Percentiles rank a stretch among this genome's conserved stretches.
Evolutionary conservation across 2,329 filamentous ascomycete genomes (phyloP).

Genomic region (Neocucurbitaria cava): DNA sequence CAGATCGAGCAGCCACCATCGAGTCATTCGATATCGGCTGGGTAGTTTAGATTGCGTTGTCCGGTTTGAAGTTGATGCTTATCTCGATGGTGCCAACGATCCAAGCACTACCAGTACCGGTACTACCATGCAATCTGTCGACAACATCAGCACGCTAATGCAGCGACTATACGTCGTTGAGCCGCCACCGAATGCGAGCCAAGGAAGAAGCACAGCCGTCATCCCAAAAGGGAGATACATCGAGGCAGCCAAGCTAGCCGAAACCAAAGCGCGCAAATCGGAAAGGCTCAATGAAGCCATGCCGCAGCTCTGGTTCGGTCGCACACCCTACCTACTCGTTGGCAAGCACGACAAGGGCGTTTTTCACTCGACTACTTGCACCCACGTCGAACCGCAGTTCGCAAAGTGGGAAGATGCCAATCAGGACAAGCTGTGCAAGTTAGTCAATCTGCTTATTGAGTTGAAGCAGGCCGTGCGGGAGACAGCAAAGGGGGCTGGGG

Average conservation of each 20-base stretch:
- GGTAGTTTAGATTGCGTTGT: slow-evolving; percentile 23
- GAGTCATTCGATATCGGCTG: slow-evolving; percentile 26
- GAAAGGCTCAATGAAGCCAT: slow-evolving; percentile 7
- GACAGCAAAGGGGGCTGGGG: slow-evolving; percentile 7
- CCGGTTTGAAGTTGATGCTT: slow-evolving; percentile 30
- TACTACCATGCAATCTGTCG: slow-evolving; percentile 4
- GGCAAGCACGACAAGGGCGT: slow-evolving; percentile 20
- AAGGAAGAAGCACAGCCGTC: neutral
- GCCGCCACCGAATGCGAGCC: neutral
- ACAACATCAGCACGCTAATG: slow-evolving; percentile 6
- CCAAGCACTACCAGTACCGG: slow-evolving; percentile 3
- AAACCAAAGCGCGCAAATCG: slow-evolving; percentile 21
- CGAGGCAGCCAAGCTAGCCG: slow-evolving; percentile 14
- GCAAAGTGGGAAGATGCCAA: slow-evolving; percentile 21
- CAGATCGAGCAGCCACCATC: slow-evolving; percentile 22
- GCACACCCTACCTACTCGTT: slow-evolving; percentile 25
- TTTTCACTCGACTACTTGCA: slow-evolving; percentile 11
- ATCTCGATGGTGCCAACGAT: slow-evolving; percentile 10
- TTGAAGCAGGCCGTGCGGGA: slow-evolving; percentile 9
- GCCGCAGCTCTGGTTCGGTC: slow-evolving; percentile 32
- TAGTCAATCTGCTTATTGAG: slow-evolving; percentile 22
- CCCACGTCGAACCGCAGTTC: slow-evolving; percentile 8
- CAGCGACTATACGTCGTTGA: slow-evolving; percentile 1
- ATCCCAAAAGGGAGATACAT: slow-evolving; percentile 9
- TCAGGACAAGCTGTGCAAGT: slow-evolving; percentile 21